phyloP scores from a whole-genome alignment of 768 basidiomycete genomes.

The Leccinum uliginosum region DNA sequence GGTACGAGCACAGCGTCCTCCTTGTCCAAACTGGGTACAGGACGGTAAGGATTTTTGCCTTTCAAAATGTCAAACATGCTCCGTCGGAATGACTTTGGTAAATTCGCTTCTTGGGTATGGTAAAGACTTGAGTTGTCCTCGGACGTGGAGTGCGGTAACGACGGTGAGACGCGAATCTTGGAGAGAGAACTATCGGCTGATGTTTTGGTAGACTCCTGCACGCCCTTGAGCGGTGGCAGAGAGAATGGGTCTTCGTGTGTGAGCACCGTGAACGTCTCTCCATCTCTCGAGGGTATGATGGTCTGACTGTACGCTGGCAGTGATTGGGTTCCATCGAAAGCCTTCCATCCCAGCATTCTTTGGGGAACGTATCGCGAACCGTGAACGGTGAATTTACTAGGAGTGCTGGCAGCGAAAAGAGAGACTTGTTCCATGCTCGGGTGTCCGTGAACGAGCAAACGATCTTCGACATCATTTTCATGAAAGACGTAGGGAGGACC shows the following conservation, averaged over 20 bases:
- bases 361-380: conserved; percentile 23
- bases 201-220: neutral
- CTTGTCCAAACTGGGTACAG: neutral
- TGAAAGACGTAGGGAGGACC: conserved; percentile 26
- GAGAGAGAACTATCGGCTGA: conserved; percentile 1
- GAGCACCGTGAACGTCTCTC: conserved; percentile 23
- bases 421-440: conserved; percentile 29
- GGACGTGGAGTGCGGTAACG: neutral
- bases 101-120: neutral
- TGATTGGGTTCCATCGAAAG: neutral
- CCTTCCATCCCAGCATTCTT: conserved; percentile 9
- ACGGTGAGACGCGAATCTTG: conserved; percentile 2
- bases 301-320: conserved; percentile 1
- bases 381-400: conserved; percentile 29
- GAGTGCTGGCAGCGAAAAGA: conserved; percentile 22
- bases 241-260: conserved; percentile 23
- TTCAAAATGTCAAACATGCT: conserved; percentile 23
- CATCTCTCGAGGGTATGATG: conserved; percentile 21
- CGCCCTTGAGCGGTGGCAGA: neutral
- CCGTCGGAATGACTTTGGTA: conserved; percentile 17
- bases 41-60: conserved; percentile 6
- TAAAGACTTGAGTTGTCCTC: neutral
- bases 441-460: conserved; percentile 7
- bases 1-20: neutral
- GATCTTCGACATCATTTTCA: conserved; percentile 16